These are phyloP conservation scores for Ophiognomonia clavigignenti-juglandacearum DNA, from an alignment of 2,329 filamentous ascomycete genomes.

Conservation along the genomic window DNA sequence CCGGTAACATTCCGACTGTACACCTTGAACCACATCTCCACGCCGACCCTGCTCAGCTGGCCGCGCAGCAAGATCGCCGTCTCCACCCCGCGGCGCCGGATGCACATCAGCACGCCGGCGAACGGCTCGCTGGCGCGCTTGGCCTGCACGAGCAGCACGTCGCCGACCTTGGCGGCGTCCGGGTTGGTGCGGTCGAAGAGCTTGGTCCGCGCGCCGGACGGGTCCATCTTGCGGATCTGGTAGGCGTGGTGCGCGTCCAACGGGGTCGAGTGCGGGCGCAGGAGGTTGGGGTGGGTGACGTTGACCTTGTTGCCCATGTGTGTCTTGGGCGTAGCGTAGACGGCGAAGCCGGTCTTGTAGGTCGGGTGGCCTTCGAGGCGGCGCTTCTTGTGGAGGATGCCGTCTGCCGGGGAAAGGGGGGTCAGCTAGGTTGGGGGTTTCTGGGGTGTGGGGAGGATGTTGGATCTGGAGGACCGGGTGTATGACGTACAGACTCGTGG, in stretches of 20 bases:
- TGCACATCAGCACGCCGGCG: slow-evolving; percentile 80
- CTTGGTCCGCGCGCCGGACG: slow-evolving; percentile 72
- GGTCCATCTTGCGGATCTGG: slow-evolving; percentile 75
- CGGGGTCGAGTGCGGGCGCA: slow-evolving; percentile 41
- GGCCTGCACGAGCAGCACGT: slow-evolving; percentile 86
- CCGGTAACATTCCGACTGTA: slow-evolving; percentile 85
- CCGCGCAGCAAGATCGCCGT: slow-evolving; percentile 83
- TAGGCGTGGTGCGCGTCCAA: slow-evolving; percentile 60
- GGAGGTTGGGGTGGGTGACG: slow-evolving; percentile 11
- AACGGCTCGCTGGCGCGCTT: slow-evolving; percentile 79
- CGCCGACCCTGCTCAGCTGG: slow-evolving; percentile 77
- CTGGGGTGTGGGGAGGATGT: slow-evolving; percentile 2
- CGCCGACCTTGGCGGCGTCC: slow-evolving; percentile 77
- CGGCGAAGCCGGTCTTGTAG: slow-evolving; percentile 41
- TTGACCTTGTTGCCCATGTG: slow-evolving; percentile 10
- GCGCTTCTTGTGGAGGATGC: slow-evolving; percentile 24
- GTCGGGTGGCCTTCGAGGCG: slow-evolving; percentile 24
- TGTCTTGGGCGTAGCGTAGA: slow-evolving; percentile 31
- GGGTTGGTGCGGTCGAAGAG: slow-evolving; percentile 76
- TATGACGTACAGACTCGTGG: slow-evolving; percentile 23
- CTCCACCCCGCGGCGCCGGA: slow-evolving; percentile 83
- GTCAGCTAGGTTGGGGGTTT: too few species aligned
- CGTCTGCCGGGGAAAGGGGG: slow-evolving; percentile 3
- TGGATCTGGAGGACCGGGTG: not conserved
- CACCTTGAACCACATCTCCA: slow-evolving; percentile 98